Conservation (phyloP, 2,329 filamentous ascomycete species). For the Lachnellula occidentalis region DNA sequence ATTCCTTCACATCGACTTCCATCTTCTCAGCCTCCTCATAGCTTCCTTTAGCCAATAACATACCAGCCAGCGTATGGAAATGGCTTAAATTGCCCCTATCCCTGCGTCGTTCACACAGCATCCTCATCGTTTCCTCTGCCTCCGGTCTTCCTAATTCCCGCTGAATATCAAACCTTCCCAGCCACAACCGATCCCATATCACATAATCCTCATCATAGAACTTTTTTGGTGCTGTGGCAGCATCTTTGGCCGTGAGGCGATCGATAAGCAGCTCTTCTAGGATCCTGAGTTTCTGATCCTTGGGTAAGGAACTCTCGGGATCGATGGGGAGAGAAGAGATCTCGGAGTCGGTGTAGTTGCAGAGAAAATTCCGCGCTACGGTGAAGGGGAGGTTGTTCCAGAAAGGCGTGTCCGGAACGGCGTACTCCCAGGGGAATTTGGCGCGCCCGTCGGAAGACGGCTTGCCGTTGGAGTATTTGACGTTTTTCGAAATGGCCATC, state of each 20-base stretch:
- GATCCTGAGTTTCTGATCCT: slow-evolving; percentile 1
- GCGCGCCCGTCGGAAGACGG: not conserved
- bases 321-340: slow-evolving; percentile 1
- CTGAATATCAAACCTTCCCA: slow-evolving; percentile 2
- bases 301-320: not conserved
- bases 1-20: too few relatives aligned
- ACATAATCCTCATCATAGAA: slow-evolving; percentile 4
- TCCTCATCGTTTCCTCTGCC: slow-evolving; percentile 3
- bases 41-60: too few relatives aligned
- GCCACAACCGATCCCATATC: slow-evolving; percentile 4
- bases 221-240: slow-evolving; percentile 2
- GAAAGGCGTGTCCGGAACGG: slow-evolving; percentile 1
- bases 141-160: not conserved
- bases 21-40: too few relatives aligned
- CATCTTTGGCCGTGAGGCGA: not conserved
- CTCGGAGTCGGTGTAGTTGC: slow-evolving; percentile 1
- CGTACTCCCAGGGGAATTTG: slow-evolving; percentile 4
- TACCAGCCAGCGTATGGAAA: too few relatives aligned
- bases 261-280: slow-evolving; percentile 1
- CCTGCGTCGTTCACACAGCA: not conserved
- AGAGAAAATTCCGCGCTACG: slow-evolving; percentile 3
- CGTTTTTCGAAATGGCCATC: not conserved
- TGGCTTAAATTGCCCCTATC: too few relatives aligned
- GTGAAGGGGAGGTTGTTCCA: slow-evolving; percentile 4
- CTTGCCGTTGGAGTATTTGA: slow-evolving; percentile 2